Evolutionary conservation across 306 rosid species (phyloP), one percentile per base, ranked within the genome.

Genomic region (Echinosophora koreensis): DNA sequence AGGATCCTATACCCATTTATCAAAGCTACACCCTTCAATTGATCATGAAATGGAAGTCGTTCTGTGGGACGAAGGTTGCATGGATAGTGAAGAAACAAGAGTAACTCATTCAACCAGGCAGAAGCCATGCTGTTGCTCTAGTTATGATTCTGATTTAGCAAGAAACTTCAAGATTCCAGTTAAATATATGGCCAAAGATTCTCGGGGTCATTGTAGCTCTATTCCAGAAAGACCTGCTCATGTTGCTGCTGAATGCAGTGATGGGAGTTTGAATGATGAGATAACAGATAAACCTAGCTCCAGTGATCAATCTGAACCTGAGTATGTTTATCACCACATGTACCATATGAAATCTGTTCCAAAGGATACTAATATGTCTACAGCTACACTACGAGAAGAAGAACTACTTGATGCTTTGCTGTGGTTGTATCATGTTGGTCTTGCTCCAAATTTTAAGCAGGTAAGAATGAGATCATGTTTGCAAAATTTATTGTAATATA

Each of bases 91-190:
- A 79, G 94, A 89, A 85, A 89, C 79, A 32, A 87, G 89, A 85
- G 89, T 89, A 52, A 90, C 97, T 73, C 99, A 95, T 89, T 84
- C 87, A 77, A 88, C 89, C 55, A 81, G 86, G 63, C 88, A 87
- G 84, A 90, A 92, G 84, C 99, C 99, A 8, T 92, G 99, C 83
- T 95, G 99, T 72, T 95, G 99, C 78, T 92, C 97, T 74, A 83
- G 81, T 83, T 89, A 89, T 58, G 95, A 92, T 69, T 79, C 87
- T 79, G 97, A 92, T 73, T 89, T 85, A 61, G 49, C 92, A 37
- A 87, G 91, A 87, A 86, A 66, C 74, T 87, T 82, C 38, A 95
- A 91, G 84, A 73, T 85, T 80, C 96, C 97, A 16, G 86, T 91
- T 69, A 86, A 79, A 66, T 68, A 82, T 87, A 72, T 65, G 52